Evolutionary conservation across 1,284 basidiomycete genomes (phyloP).

Genomic region (Mycosarcoma maydis): DNA sequence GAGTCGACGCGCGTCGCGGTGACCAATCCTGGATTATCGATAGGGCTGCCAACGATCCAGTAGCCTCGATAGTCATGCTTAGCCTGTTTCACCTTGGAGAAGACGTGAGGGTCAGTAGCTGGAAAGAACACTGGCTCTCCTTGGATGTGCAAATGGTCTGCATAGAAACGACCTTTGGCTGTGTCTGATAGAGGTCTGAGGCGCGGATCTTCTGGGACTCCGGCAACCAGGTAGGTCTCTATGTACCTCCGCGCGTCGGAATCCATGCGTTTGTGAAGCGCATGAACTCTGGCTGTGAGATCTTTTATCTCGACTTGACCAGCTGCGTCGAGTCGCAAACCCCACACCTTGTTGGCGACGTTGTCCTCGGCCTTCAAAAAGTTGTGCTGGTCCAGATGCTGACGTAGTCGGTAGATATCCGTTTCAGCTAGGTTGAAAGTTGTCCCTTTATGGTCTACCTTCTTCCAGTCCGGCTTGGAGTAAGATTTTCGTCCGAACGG

Average conservation of each 20-base stretch:
- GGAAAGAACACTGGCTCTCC: conserved; percentile 9
- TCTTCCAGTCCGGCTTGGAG: neutral
- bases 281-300: neutral
- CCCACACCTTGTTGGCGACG: neutral
- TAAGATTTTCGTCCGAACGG: neutral
- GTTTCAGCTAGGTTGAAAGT: neutral
- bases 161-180: conserved; percentile 1
- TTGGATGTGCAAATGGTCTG: neutral
- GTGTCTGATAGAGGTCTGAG: neutral
- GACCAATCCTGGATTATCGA: neutral
- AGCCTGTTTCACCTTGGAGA: neutral
- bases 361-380: neutral
- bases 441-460: neutral
- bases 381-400: neutral
- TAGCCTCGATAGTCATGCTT: conserved; percentile 1
- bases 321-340: neutral
- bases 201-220: neutral
- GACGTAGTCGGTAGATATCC: neutral
- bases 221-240: neutral
- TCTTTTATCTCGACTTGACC: neutral
- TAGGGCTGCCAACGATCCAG: conserved; percentile 1
- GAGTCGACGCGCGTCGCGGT: neutral
- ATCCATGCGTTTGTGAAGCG: neutral
- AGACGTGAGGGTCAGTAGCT: neutral
- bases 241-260: neutral